Base-by-base conservation (phyloP, 2,329 filamentous ascomycete genomes). In the Rhinocladiella similis region DNA sequence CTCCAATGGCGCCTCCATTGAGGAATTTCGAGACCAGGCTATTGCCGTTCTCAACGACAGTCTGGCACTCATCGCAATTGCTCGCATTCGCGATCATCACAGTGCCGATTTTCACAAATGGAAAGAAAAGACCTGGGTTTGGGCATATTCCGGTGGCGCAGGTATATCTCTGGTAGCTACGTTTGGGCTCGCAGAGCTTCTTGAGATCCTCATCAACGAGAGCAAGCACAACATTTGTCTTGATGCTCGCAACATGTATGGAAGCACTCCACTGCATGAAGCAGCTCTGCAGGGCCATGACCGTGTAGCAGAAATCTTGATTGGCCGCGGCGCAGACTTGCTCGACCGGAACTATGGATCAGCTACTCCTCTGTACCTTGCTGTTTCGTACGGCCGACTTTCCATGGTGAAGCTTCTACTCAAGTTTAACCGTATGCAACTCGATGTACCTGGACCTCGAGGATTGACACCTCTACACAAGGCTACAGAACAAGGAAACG, bases 241-340 rank as follows among this genome's bases (percentile, higher is more conserved):
- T 65, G 42, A 67, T 65, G 27, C 64, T 69, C 12, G 68, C 61
- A 73, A 59, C 52, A 57, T 53, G 57, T 66, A 47, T 46, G 62
- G 55, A 43, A 66, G 39, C 43, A 60, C 61, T 20, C 57, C 64
- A 5, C 51, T 66, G 9, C 64, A 66, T 36, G 60, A 61, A 46
- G 61, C 59, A 13, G 63, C 61, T 13, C 18, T 60, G 10, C 36
- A 54, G 16, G 64, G 64, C 6, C 55, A 64, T 42, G 56, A 56
- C 27, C 46, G 47, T 12, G 56, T 49, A 7, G 62, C 61, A 5
- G 47, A 65, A 47, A 16, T 64, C 6, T 50, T 66, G n/a, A 47
- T 66, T 22, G 57, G 53, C 10, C 43, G 63, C 36, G 56, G 61
- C 5, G 63, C 59, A 2, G 45, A 57, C 41, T 16, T 63, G 2